A percentile compares a stretch with the other conserved stretches of the same genome.
Conservation (phyloP, 331 rosid genomes). For the Quercus tomentella region DNA sequence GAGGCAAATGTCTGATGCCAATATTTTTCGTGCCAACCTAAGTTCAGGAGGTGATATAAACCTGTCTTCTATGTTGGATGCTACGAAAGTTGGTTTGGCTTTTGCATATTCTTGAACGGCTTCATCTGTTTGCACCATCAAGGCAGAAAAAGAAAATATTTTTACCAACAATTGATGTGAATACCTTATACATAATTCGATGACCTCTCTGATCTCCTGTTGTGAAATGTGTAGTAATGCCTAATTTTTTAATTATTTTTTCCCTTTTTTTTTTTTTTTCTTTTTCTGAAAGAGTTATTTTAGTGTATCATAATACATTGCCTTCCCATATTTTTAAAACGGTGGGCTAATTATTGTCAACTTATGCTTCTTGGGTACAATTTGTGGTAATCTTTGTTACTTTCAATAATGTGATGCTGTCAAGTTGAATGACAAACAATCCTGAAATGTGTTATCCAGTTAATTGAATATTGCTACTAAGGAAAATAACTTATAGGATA, state of each 20-base stretch:
- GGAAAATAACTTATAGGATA: too few species aligned
- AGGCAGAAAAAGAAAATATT: slow-evolving; percentile 20
- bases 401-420: not conserved
- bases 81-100: slow-evolving; percentile 44
- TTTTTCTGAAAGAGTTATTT: slow-evolving; percentile 23
- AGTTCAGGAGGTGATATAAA: slow-evolving; percentile 38
- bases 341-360: slow-evolving; percentile 40
- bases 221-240: slow-evolving; percentile 42
- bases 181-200: slow-evolving; percentile 14
- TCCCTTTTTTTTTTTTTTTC: slow-evolving; percentile 24
- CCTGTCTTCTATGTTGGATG: slow-evolving; percentile 34
- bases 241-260: slow-evolving; percentile 32
- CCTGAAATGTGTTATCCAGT: too few species aligned
- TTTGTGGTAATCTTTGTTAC: not conserved
- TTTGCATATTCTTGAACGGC: slow-evolving; percentile 41
- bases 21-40: slow-evolving; percentile 73
- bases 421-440: too few species aligned
- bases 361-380: slow-evolving; percentile 20
- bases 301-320: slow-evolving; percentile 33
- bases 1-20: slow-evolving; percentile 71
- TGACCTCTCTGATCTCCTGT: slow-evolving; percentile 22
- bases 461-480: too few species aligned
- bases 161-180: slow-evolving; percentile 19
- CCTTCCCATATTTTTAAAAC: slow-evolving; percentile 55
- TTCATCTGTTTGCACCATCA: slow-evolving; percentile 8